Evolutionary conservation across 129 eudicot species (phyloP), one percentile per base, ranked within the genome.

Genomic region (Lonicera japonica): DNA sequence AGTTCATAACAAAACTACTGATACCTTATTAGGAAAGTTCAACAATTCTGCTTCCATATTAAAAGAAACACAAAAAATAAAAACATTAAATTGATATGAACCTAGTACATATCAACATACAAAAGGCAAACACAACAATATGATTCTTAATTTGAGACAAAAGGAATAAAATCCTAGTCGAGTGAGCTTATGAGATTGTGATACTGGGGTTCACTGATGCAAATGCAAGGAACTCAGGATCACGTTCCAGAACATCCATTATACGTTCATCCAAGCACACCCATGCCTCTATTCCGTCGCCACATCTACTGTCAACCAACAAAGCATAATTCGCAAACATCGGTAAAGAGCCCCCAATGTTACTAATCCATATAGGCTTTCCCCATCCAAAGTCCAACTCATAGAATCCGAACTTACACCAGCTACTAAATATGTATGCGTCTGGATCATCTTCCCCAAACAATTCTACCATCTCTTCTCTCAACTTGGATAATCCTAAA

Each of bases 381-480:
- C 82, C 82, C 65, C 68, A 67, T 36, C 82, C 82, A 50, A 77
- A 77, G 56, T 77, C 74, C n/a, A 66, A 63, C 1, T 71, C 77
- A 25, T 67, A 66, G 24, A 66, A 60, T 11, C 69, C 72, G 24
- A 65, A 58, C 14, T 61, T 70, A 22, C 76, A 76, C 81, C 63
- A 58, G 17, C 81, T 76, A 17, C 40, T 76, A 22, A 21, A 52
- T 2, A 29, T 34, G n/a, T 4, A 59, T 0, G 29, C 12, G 21
- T 43, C 40, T 12, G 17, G 40, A 14, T 2, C 64, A 25, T 36
- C 5, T 13, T 63, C 53, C 25, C 17, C 17, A 11, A 24, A 9
- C 40, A 57, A 23, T 1, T 38, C 41, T 11, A 0, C 56, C 57
- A 46, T 24, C 64, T 73, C 16, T 43, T 43, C 16, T 14, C 50